Evolutionary conservation across 805 yeast genomes (phyloP).

Genomic region (Candida morakotiae): DNA sequence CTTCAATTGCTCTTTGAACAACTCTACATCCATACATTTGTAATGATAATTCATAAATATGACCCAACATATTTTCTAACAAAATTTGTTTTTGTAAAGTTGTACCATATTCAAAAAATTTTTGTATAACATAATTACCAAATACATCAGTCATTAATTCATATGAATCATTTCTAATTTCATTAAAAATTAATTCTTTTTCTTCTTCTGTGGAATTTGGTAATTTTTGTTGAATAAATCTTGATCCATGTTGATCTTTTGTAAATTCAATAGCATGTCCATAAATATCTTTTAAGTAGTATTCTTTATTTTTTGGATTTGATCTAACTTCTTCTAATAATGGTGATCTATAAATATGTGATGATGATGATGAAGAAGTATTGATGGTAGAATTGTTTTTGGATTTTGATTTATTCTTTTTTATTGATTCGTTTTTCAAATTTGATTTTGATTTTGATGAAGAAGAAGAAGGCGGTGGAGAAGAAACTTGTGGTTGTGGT

Average conservation of each 20-base stretch:
- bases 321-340: slow-evolving; percentile 80
- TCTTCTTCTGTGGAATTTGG: slow-evolving; percentile 62
- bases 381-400: slow-evolving; percentile 3
- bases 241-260: slow-evolving; percentile 94
- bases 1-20: slow-evolving; percentile 88
- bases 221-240: slow-evolving; percentile 90
- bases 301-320: slow-evolving; percentile 54
- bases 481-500: slow-evolving; percentile 10
- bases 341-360: slow-evolving; percentile 68
- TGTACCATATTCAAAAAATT: slow-evolving; percentile 81
- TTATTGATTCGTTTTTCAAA: neutral
- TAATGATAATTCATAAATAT: slow-evolving; percentile 68
- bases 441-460: neutral
- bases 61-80: slow-evolving; percentile 68
- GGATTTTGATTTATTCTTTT: slow-evolving; percentile 1
- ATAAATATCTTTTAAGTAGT: slow-evolving; percentile 65
- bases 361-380: slow-evolving; percentile 15
- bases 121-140: slow-evolving; percentile 96
- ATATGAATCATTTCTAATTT: slow-evolving; percentile 67
- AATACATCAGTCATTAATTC: slow-evolving; percentile 93
- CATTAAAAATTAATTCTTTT: slow-evolving; percentile 78
- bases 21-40: slow-evolving; percentile 99
- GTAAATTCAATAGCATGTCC: slow-evolving; percentile 90
- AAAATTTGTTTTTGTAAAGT: slow-evolving; percentile 64
- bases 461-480: slow-evolving; percentile 3